Evolutionary conservation across 257 asterid genomes (phyloP).

Genomic region (Plectranthus barbatus): DNA sequence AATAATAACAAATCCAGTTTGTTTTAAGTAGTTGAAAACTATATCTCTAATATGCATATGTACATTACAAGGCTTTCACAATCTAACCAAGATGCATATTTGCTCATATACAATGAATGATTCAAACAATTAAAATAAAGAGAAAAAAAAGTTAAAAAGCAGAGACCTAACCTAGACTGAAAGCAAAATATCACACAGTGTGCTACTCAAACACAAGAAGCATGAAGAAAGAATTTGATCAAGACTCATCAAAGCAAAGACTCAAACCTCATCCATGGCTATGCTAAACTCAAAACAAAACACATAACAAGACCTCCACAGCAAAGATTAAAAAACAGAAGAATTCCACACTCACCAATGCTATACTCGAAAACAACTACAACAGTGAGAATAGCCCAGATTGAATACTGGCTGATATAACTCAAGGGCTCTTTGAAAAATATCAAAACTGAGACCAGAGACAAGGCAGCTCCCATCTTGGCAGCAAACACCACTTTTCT

Average conservation of each 20-base stretch:
- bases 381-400: slow-evolving; percentile 82
- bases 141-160: not conserved
- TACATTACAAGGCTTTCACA: not conserved
- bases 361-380: slow-evolving; percentile 91
- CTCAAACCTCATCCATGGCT: too few species aligned
- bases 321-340: not conserved
- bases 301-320: not conserved
- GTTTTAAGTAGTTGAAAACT: too few species aligned
- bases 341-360: slow-evolving; percentile 16
- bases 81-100: not conserved
- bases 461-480: slow-evolving; percentile 51
- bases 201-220: too few species aligned
- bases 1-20: too few species aligned
- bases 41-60: too few species aligned
- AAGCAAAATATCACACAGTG: too few species aligned
- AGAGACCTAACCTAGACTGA: too few species aligned
- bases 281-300: not conserved
- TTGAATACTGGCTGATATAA: slow-evolving; percentile 38
- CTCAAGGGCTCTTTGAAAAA: slow-evolving; percentile 55
- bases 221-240: too few species aligned
- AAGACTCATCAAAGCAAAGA: not conserved
- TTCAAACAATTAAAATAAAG: not conserved
- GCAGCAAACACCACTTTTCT: slow-evolving; percentile 56
- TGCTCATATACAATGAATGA: not conserved
- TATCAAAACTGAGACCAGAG: slow-evolving; percentile 50